Percentiles rank a stretch among this genome's conserved stretches.
These are phyloP conservation scores for Colletotrichum sidae DNA, from an alignment of 2,329 filamentous ascomycete species.

Conservation along the genomic window DNA sequence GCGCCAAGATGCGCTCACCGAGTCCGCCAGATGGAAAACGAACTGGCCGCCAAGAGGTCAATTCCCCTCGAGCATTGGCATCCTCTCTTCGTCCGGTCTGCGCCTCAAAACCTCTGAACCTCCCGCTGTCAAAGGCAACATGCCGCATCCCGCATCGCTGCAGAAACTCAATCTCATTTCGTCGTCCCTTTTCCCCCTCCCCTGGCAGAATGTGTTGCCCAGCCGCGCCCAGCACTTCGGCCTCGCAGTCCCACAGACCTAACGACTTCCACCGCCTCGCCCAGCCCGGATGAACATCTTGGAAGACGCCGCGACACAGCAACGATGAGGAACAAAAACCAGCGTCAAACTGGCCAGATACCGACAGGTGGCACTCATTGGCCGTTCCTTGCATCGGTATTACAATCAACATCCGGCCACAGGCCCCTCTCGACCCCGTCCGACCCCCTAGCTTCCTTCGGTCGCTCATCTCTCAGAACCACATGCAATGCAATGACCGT, in stretches of 20 bases:
- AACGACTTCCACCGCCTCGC: slow-evolving; percentile 15
- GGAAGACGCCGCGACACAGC: neutral
- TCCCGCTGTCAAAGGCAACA: slow-evolving; percentile 18
- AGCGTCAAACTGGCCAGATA: neutral
- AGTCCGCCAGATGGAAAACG: slow-evolving; percentile 16
- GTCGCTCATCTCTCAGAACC: slow-evolving; percentile 23
- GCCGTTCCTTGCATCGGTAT: slow-evolving; percentile 18
- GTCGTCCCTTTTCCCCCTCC: slow-evolving; percentile 1
- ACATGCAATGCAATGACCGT: slow-evolving; percentile 17
- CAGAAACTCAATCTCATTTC: neutral
- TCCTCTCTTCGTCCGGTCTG: slow-evolving; percentile 30
- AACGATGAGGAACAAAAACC: neutral
- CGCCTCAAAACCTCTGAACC: slow-evolving; percentile 16
- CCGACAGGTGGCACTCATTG: neutral
- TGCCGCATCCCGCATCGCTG: neutral
- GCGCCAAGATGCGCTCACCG: slow-evolving; percentile 2
- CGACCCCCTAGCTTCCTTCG: slow-evolving; percentile 5
- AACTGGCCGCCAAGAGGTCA: slow-evolving; percentile 29
- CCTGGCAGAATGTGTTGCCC: slow-evolving; percentile 4
- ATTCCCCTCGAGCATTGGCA: slow-evolving; percentile 25
- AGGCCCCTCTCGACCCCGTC: slow-evolving; percentile 5
- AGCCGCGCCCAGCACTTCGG: slow-evolving; percentile 18
- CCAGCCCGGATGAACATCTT: slow-evolving; percentile 20
- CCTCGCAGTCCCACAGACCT: neutral
- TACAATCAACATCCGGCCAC: slow-evolving; percentile 22